A percentile compares a stretch with the other conserved stretches of the same genome.
Evolutionary conservation across 352 stramenopile genomes (phyloP).

Genomic region (Globisporangium acanthophoron): DNA sequence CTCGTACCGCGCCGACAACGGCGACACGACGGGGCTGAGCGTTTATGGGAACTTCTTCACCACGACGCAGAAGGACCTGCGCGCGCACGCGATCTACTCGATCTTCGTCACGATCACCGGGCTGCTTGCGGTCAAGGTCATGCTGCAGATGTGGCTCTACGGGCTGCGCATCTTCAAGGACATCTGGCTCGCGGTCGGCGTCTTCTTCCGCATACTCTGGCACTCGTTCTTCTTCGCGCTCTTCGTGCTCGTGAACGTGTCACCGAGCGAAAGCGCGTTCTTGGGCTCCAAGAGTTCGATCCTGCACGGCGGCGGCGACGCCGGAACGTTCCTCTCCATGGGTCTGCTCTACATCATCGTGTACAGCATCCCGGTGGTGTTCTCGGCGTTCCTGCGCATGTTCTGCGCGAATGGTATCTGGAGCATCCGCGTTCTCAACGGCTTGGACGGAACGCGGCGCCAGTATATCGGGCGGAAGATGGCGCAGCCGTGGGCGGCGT

Average conservation of each 20-base stretch:
- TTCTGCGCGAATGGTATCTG: constrained; percentile 47
- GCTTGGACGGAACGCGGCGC: constrained; percentile 58
- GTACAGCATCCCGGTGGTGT: constrained; percentile 57
- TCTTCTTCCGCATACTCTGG: constrained; percentile 69
- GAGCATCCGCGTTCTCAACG: constrained; percentile 55
- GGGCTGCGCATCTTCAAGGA: constrained; percentile 64
- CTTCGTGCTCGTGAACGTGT: constrained; percentile 55
- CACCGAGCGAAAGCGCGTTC: constrained; percentile 44
- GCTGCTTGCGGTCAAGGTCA: constrained; percentile 55
- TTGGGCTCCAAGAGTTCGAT: constrained; percentile 37
- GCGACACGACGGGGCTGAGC: constrained; percentile 32
- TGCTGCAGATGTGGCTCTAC: constrained; percentile 74
- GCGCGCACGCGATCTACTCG: constrained; percentile 64
- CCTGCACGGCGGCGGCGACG: constrained; percentile 39
- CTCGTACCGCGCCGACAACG: constrained; percentile 53
- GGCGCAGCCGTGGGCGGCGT: constrained; percentile 51
- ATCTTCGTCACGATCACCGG: constrained; percentile 58
- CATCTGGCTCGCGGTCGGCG: constrained; percentile 44
- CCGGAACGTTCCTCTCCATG: constrained; percentile 55
- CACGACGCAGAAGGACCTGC: constrained; percentile 42
- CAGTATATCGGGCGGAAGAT: constrained; percentile 81
- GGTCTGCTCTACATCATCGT: constrained; percentile 47
- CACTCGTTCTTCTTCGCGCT: constrained; percentile 68
- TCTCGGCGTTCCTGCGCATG: constrained; percentile 41
- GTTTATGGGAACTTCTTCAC: constrained; percentile 69